Percentiles rank a stretch among this genome's conserved stretches.
Conservation (phyloP, 371 early-diverging fungal genomes). For the Chytridiales sp. region DNA sequence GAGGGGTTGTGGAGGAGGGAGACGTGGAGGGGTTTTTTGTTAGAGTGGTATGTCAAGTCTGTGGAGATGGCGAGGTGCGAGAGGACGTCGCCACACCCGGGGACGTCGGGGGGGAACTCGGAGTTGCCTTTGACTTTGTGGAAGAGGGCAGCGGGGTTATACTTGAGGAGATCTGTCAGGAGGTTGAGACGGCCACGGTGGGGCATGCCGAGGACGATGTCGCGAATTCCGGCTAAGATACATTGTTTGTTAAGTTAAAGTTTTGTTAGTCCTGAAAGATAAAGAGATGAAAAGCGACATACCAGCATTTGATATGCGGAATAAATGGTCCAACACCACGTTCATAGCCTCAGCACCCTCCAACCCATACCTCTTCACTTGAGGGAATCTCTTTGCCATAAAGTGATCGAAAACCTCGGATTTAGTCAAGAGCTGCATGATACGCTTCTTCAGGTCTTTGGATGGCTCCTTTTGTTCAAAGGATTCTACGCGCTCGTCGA, state of each 20-base stretch:
- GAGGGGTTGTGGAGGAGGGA: conserved; percentile 92
- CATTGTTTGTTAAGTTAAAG: not conserved
- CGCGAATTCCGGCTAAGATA: conserved; percentile 62
- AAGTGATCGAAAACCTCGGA: conserved; percentile 95
- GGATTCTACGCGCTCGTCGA: conserved; percentile 82
- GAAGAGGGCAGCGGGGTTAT: conserved; percentile 78
- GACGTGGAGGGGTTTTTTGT: conserved; percentile 62
- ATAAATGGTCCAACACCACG: conserved; percentile 84
- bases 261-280: not conserved
- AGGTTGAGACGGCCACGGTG: conserved; percentile 96
- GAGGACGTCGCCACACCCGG: conserved; percentile 88
- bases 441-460: conserved; percentile 65
- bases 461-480: conserved; percentile 53
- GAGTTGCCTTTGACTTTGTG: conserved; percentile 88
- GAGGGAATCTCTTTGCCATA: conserved; percentile 91
- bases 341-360: conserved; percentile 98
- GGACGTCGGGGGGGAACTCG: conserved; percentile 75
- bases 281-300: not conserved
- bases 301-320: conserved; percentile 48
- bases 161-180: conserved; percentile 78
- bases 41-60: conserved; percentile 65
- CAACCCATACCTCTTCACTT: conserved; percentile 93
- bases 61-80: conserved; percentile 81
- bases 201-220: conserved; percentile 91
- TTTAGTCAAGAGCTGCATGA: conserved; percentile 69